A percentile compares a stretch with the other conserved stretches of the same genome.
These are phyloP conservation scores for Brettanomyces sp. DNA, from an alignment of 805 yeast genomes.

Conservation along the genomic window DNA sequence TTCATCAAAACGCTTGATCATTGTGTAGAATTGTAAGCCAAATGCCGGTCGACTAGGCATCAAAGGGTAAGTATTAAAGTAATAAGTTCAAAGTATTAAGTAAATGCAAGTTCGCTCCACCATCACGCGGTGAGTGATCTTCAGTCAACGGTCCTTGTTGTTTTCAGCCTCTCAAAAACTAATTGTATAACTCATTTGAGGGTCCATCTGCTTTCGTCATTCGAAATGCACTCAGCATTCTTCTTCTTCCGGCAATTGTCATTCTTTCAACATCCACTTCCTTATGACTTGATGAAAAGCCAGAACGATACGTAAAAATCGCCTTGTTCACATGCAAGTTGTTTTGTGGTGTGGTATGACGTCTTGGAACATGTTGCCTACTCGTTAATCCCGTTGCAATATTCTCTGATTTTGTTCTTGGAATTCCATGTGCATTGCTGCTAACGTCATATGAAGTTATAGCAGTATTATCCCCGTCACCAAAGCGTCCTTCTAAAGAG, in stretches of 20 bases:
- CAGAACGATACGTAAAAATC: constrained; percentile 2
- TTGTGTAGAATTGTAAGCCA: background rate
- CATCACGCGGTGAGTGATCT: too few relatives aligned
- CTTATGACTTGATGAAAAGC: background rate
- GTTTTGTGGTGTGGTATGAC: background rate
- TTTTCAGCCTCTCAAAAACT: too few relatives aligned
- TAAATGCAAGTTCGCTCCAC: too few relatives aligned
- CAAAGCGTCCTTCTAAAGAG: too few relatives aligned
- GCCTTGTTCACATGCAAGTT: background rate
- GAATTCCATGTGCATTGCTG: too few relatives aligned
- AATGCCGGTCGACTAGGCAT: background rate
- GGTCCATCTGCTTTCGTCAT: background rate
- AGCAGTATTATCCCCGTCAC: too few relatives aligned
- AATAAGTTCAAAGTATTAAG: too few relatives aligned
- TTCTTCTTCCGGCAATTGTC: constrained; percentile 8
- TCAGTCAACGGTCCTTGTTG: too few relatives aligned
- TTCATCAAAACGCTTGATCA: background rate
- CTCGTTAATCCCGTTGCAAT: too few relatives aligned
- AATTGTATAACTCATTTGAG: background rate
- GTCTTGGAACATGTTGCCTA: background rate
- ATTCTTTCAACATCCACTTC: constrained; percentile 5
- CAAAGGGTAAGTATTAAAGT: background rate
- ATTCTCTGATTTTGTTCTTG: too few relatives aligned
- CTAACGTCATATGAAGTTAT: too few relatives aligned
- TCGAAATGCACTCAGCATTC: constrained; percentile 8